Base-by-base conservation (phyloP, 2,329 filamentous ascomycete species). In the Colletotrichum scovillei region DNA sequence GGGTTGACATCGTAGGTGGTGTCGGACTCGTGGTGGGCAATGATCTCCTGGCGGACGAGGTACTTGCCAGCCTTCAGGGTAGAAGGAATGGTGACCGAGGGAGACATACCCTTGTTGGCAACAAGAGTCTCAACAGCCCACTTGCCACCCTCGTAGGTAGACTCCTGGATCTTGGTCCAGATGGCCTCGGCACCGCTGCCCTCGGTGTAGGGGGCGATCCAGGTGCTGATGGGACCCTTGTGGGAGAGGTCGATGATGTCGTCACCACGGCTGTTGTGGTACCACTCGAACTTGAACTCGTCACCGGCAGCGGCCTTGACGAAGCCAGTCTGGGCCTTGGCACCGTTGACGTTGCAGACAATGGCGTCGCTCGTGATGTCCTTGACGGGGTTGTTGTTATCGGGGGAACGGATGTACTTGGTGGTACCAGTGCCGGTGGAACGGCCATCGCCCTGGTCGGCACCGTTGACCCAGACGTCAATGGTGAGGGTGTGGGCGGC, bases 41-140 rank as follows among this genome's bases (percentile, higher is more conserved):
- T 88, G 78, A 88, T 88, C 80, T 89, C 88, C 78, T 89, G 86
- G 67, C 88, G 86, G 75, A 89, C 78, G 69, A 89, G 82, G 78
- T 89, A 89, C 81, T 88, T 86, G 70, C 87, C 87, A 28, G 85
- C 79, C 32, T 83, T 84, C 57, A 89, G 83, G 70, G 73, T 73
- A 58, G 80, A 77, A 63, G 88, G 88, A 56, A 89, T 83, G 22
- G 81, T 85, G 74, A 88, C 83, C 71, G 83, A 84, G 78, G 83
- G 83, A 16, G 72, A 63, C 78, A 83, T 86, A 81, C 87, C 87
- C 77, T 85, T 84, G 80, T 86, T 84, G 76, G 82, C 77, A 75
- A 87, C 87, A 77, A 90, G 80, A 55, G 85, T 81, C 75, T 83
- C 81, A 49, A 84, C 81, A 60, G 82, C 82, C 84, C 84, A 86